Conservation (phyloP, 192 early-diverging fungal genomes). For the Coemansia nantahalensis region DNA sequence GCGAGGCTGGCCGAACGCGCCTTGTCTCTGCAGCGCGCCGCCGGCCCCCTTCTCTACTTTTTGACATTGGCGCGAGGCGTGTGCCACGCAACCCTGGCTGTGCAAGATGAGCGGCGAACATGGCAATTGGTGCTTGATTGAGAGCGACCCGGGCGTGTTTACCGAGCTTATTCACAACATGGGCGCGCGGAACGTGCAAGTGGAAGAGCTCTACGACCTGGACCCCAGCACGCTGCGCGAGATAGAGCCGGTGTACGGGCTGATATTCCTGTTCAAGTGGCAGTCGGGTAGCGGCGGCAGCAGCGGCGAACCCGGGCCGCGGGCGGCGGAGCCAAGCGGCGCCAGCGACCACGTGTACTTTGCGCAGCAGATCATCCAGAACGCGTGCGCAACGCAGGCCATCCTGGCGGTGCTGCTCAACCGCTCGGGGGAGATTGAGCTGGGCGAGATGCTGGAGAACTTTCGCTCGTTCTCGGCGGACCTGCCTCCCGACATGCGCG, state of each 20-base stretch:
- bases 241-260: slow-evolving; percentile 72
- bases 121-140: slow-evolving; percentile 85
- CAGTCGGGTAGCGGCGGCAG: slow-evolving; percentile 39
- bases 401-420: slow-evolving; percentile 77
- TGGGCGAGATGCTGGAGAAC: slow-evolving; percentile 64
- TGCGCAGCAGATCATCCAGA: slow-evolving; percentile 73
- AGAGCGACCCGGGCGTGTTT: slow-evolving; percentile 86
- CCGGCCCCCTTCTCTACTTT: too few relatives aligned
- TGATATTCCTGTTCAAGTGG: slow-evolving; percentile 86
- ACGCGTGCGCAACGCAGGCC: slow-evolving; percentile 86
- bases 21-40: too few relatives aligned
- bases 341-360: slow-evolving; percentile 63
- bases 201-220: slow-evolving; percentile 78
- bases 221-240: slow-evolving; percentile 60
- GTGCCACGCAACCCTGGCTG: too few relatives aligned
- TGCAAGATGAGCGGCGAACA: slow-evolving; percentile 41
- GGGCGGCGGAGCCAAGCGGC: too few relatives aligned
- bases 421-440: slow-evolving; percentile 54
- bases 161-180: slow-evolving; percentile 77
- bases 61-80: too few relatives aligned
- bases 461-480: slow-evolving; percentile 71
- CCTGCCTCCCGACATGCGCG: slow-evolving; percentile 74
- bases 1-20: too few relatives aligned
- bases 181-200: slow-evolving; percentile 68
- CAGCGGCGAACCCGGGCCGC: too few relatives aligned